Evolutionary conservation across 1,139 yeast species (phyloP), one percentile per base, ranked within the genome.

Genomic region (Yamadazyma mexicana): DNA sequence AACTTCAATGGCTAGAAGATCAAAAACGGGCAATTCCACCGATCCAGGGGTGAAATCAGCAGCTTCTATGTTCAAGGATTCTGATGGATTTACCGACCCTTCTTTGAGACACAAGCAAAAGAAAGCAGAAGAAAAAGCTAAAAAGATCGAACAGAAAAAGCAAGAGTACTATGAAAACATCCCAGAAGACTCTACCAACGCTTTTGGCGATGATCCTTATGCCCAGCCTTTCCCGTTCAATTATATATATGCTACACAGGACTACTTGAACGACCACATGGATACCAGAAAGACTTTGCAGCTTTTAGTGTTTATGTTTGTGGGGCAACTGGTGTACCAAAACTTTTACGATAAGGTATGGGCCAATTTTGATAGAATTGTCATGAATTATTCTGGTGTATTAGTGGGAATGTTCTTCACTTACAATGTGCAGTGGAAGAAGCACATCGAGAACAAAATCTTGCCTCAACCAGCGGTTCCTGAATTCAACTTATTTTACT

Each of bases 401-500:
- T 34, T 53, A 1, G 42, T 63, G 27, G 73, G 69, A 8, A 45
- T 59, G 38, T 39, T 61, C 18, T 53, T 67, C 40, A 58, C 63
- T 36, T 61, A 64, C 42, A 50, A 58, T 20, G 55, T 59, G 10
- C 53, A 39, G 34, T 34, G 28, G 45, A 54, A 39, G 39, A 58
- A 43, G 45, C 54, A 44, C 47, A 40, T 20, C 28, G 43, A 31
- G 20, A 46, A 49, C 12, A 52, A 37, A 25, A 41, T 24, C 17
- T 45, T 48, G 11, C 54, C 42, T 17, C 28, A 35, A 35, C 68
- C 69, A 2, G 37, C 39, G 12, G 49, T 62, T 31, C 76, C 76
- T 5, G 73, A 67, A 37, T 72, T 71, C 49, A 66, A 70, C 46
- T 54, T 62, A 41, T 35, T 71, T 11, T 67, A 68, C 49, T 55